Base-by-base conservation (phyloP, 208 protist species). In the Leptomonas pyrrhocoris region DNA sequence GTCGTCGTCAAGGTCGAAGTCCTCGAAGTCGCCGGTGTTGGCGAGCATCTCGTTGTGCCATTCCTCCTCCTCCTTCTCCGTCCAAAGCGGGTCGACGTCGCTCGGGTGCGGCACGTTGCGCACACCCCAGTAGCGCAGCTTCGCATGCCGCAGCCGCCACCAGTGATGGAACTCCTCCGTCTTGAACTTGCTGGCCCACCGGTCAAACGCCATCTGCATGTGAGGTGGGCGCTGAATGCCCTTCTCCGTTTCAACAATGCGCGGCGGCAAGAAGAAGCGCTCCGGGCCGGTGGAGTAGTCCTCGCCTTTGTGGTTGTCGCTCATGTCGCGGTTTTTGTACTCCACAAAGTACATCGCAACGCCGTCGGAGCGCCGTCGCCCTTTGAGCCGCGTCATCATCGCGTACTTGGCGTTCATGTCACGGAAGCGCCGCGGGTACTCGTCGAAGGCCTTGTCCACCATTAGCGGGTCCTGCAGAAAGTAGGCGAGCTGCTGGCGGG, bases 141-240 rank as follows among this genome's bases (percentile, higher is more conserved):
- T 96, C 45, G 92, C 89, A 67, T 96, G 92, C 18, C 92, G 87
- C 30, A 95, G 84, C 28, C 88, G 82, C 92, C 92, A 96, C 90
- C 92, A 96, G 74, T 94, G 88, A 63, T 95, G 89, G 70, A 96
- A 96, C 81, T 96, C 89, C 67, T 94, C 88, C 55, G 92, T 96
- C 74, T 96, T 96, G 66, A 94, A 96, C 72, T 95, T 94, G 71
- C 84, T 93, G 11, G 92, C 89, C 90, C 92, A 96, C 13, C 92
- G 86, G 61, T 96, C 92, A 76, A 96, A 96, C 9, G 89, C 89
- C 92, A 96, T 94, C 64, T 96, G 92, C 92, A 96, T 96, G 78
- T 96, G 92, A 38, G 89, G 89, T 18, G 92, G 92, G 0, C 89
- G 85, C 73, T 95, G 88, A 68, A 94, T 93, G 50, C 89, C 92